phyloP scores from a whole-genome alignment of 257 asterid genomes.

The Striga asiatica region DNA sequence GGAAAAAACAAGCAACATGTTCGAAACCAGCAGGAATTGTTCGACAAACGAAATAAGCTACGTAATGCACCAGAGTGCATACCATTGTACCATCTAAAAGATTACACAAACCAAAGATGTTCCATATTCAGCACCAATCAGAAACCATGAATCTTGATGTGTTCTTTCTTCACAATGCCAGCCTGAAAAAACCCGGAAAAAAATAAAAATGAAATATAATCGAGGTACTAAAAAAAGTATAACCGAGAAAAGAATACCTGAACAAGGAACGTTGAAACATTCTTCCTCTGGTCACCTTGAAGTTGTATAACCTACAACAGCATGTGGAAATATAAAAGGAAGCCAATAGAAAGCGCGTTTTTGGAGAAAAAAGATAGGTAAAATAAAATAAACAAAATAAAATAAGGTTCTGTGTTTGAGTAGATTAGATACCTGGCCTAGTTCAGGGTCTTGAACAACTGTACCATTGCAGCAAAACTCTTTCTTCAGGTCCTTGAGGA shows the following conservation, averaged over 20 bases:
- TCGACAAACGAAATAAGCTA: not conserved
- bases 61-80: conserved; percentile 1
- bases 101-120: too few relatives aligned
- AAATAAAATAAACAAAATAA: not conserved
- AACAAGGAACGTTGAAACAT: conserved; percentile 45
- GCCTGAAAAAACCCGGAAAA: conserved; percentile 26
- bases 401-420: not conserved
- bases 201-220: not conserved
- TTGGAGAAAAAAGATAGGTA: not conserved
- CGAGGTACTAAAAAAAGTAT: not conserved
- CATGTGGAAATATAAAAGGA: too few relatives aligned
- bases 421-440: conserved; percentile 63
- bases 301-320: conserved; percentile 39
- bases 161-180: conserved; percentile 74
- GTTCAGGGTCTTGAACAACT: conserved; percentile 74
- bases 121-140: conserved; percentile 16
- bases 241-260: conserved; percentile 25
- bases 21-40: not conserved
- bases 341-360: not conserved
- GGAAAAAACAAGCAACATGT: not conserved
- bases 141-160: conserved; percentile 76
- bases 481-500: conserved; percentile 78
- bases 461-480: conserved; percentile 91
- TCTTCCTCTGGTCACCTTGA: conserved; percentile 57
- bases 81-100: too few relatives aligned